A percentile compares a stretch with the other conserved stretches of the same genome.
phyloP scores from a whole-genome alignment of 352 stramenopile genomes.

The Phytophthora hibernalis region DNA sequence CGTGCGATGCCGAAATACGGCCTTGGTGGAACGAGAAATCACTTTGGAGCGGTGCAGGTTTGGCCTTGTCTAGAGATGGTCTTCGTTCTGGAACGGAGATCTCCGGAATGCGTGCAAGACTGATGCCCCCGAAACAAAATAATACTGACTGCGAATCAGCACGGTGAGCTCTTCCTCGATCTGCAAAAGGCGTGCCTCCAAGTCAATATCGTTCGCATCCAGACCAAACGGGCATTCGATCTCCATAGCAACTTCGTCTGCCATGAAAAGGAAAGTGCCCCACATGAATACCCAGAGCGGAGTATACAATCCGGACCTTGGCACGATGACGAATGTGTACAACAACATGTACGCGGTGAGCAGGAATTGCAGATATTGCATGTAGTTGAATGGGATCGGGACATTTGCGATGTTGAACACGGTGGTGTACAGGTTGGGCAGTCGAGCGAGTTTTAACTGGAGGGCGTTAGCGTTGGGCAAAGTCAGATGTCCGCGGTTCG shows the following conservation, averaged over 20 bases:
- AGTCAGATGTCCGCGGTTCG: conserved; percentile 63
- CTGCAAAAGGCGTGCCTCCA: conserved; percentile 64
- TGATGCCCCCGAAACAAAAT: conserved; percentile 66
- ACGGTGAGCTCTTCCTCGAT: conserved; percentile 83
- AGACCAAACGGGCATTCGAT: conserved; percentile 80
- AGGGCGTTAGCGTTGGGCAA: conserved; percentile 60
- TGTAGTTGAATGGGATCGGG: conserved; percentile 88
- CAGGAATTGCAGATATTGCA: conserved; percentile 76
- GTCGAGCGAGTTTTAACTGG: conserved; percentile 68
- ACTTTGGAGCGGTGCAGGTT: conserved; percentile 18
- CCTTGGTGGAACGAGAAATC: conserved; percentile 69
- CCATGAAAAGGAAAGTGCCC: conserved; percentile 81
- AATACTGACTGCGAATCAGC: conserved; percentile 76
- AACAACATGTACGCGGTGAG: conserved; percentile 74
- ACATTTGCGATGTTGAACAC: conserved; percentile 86
- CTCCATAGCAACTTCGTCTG: conserved; percentile 78
- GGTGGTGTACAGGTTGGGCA: conserved; percentile 72
- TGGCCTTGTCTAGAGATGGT: conserved; percentile 17
- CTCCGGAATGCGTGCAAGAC: conserved; percentile 32
- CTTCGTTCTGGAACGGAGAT: conserved; percentile 9
- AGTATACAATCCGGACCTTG: conserved; percentile 68
- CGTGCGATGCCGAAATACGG: conserved; percentile 50
- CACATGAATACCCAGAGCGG: conserved; percentile 80
- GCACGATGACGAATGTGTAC: conserved; percentile 82
- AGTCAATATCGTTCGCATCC: conserved; percentile 80